These are phyloP conservation scores for Pichia insulana DNA, from an alignment of 805 yeast genomes.

Conservation along the genomic window DNA sequence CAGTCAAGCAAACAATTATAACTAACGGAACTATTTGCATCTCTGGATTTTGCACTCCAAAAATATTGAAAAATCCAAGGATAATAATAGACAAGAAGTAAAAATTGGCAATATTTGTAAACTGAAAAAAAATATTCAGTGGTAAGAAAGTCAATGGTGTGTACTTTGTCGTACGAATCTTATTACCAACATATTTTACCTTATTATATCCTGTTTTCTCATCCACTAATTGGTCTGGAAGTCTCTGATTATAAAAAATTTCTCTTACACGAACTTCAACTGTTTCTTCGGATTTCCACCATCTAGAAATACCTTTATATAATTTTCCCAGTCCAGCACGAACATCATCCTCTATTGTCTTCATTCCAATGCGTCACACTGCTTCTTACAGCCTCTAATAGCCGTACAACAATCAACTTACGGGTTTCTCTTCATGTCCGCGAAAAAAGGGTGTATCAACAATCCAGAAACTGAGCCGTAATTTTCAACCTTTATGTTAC, in stretches of 20 bases:
- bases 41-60: conserved; percentile 68
- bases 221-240: conserved; percentile 54
- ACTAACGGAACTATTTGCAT: conserved; percentile 74
- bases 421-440: too few relatives aligned
- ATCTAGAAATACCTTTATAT: not conserved
- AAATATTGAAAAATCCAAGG: conserved; percentile 54
- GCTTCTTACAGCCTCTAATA: too few relatives aligned
- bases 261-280: conserved; percentile 26
- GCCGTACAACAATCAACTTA: too few relatives aligned
- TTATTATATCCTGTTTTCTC: conserved; percentile 41
- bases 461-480: too few relatives aligned
- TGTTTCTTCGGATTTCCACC: not conserved
- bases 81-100: conserved; percentile 49
- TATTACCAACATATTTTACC: conserved; percentile 40
- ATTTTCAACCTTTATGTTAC: too few relatives aligned
- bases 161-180: conserved; percentile 55
- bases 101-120: conserved; percentile 51
- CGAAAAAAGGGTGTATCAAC: too few relatives aligned
- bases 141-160: conserved; percentile 52
- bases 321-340: not conserved
- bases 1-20: conserved; percentile 68
- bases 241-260: conserved; percentile 46
- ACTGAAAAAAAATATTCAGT: conserved; percentile 45
- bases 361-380: not conserved
- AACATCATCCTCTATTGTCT: conserved; percentile 8